Evolutionary conservation across 2,329 filamentous ascomycete genomes (phyloP).

Genomic region (Talaromyces sp.): DNA sequence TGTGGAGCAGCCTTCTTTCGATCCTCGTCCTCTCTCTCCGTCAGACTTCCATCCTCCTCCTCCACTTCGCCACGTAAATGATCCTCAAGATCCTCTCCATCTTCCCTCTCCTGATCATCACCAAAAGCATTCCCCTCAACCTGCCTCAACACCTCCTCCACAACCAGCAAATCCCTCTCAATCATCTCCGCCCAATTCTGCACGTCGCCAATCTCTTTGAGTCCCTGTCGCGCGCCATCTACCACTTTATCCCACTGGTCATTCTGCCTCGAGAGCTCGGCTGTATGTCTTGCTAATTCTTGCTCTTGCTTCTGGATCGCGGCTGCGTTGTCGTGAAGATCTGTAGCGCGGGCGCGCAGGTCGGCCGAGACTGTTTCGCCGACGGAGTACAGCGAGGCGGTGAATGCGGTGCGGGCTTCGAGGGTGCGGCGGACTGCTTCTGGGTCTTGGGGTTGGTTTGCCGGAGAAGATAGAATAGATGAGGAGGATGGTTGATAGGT

Average conservation of each 20-base stretch:
- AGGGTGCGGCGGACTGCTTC: slow-evolving; percentile 28
- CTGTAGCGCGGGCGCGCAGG: slow-evolving; percentile 52
- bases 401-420: slow-evolving; percentile 45
- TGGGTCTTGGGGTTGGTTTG: slow-evolving; percentile 3
- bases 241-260: slow-evolving; percentile 53
- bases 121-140: slow-evolving; percentile 21
- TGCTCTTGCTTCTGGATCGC: slow-evolving; percentile 56
- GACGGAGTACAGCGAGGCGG: slow-evolving; percentile 41
- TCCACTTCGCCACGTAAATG: not conserved
- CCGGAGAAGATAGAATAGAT: slow-evolving; percentile 23
- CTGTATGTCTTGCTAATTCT: slow-evolving; percentile 50
- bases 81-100: not conserved
- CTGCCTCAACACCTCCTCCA: slow-evolving; percentile 41
- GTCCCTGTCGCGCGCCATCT: slow-evolving; percentile 52
- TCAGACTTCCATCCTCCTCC: slow-evolving; percentile 12
- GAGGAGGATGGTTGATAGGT: slow-evolving; percentile 1
- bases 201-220: slow-evolving; percentile 63
- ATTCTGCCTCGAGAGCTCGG: slow-evolving; percentile 50
- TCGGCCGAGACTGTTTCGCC: slow-evolving; percentile 51
- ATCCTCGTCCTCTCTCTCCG: slow-evolving; percentile 13
- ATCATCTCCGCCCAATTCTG: slow-evolving; percentile 65
- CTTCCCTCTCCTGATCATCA: slow-evolving; percentile 12
- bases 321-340: slow-evolving; percentile 54
- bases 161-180: slow-evolving; percentile 46
- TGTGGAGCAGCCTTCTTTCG: slow-evolving; percentile 12